Percentiles rank a stretch among this genome's conserved stretches.
Evolutionary conservation across 2,329 filamentous ascomycete genomes (phyloP).

Genomic region (Sclerotinia sclerotiorum): DNA sequence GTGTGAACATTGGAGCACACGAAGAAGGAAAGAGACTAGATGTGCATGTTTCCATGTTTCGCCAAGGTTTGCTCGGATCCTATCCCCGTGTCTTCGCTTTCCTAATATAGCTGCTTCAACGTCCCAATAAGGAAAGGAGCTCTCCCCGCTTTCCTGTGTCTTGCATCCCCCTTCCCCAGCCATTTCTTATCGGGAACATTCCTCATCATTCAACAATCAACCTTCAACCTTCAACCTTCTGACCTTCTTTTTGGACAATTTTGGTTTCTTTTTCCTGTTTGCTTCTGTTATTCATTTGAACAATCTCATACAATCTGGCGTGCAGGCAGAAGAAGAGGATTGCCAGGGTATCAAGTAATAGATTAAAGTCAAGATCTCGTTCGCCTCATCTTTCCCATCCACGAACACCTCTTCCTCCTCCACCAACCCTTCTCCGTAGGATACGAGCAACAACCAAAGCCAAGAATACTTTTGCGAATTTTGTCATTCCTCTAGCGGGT

Average conservation of each 20-base stretch:
- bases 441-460: conserved; percentile 16
- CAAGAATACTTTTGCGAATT: conserved; percentile 27
- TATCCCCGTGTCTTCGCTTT: background rate
- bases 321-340: conserved; percentile 2
- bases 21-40: background rate
- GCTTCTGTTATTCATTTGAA: background rate
- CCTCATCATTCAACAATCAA: background rate
- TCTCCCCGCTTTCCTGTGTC: conserved; percentile 27
- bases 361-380: conserved; percentile 2
- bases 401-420: background rate
- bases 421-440: background rate
- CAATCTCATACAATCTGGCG: conserved; percentile 17
- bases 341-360: background rate
- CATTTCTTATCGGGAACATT: conserved; percentile 11
- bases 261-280: background rate
- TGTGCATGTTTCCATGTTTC: background rate
- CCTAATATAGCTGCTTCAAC: background rate
- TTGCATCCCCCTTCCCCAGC: conserved; percentile 11
- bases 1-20: background rate
- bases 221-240: background rate
- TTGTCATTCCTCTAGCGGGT: conserved; percentile 31
- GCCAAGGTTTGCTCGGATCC: conserved; percentile 6
- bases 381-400: background rate
- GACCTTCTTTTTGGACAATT: conserved; percentile 3
- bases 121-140: conserved; percentile 31